Percentiles rank a stretch among this genome's conserved stretches.
phyloP scores from a whole-genome alignment of 2,329 filamentous ascomycete species.

The Fusarium metavorans region DNA sequence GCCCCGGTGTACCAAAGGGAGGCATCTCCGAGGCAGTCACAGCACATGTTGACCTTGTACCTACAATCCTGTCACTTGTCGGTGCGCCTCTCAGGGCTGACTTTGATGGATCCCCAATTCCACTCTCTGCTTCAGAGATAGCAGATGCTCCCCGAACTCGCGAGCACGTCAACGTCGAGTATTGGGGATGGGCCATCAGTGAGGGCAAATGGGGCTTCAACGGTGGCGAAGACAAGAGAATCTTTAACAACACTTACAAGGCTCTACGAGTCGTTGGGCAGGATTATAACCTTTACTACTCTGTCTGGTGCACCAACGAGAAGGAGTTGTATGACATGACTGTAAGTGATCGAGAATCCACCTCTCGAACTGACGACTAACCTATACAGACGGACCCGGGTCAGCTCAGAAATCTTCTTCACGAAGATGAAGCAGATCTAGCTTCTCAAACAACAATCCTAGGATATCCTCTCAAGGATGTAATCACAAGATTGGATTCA shows the following conservation, averaged over 20 bases:
- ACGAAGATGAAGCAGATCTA: conserved; percentile 18
- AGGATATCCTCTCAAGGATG: conserved; percentile 51
- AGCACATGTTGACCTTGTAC: conserved; percentile 66
- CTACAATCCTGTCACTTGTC: conserved; percentile 60
- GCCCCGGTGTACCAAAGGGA: conserved; percentile 58
- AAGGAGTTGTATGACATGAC: conserved; percentile 64
- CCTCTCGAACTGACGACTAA: neutral
- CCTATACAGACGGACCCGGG: conserved; percentile 59
- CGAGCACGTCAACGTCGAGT: conserved; percentile 48
- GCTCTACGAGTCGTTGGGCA: conserved; percentile 59
- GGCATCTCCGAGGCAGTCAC: conserved; percentile 54
- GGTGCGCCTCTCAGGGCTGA: conserved; percentile 53
- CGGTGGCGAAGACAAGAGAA: neutral
- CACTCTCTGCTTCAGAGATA: conserved; percentile 40
- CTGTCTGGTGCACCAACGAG: conserved; percentile 65
- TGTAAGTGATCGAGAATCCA: conserved; percentile 48
- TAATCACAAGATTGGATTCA: conserved; percentile 67
- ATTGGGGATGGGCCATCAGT: conserved; percentile 56
- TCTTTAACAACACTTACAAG: conserved; percentile 66
- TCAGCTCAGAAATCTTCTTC: conserved; percentile 53
- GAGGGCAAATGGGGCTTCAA: conserved; percentile 43
- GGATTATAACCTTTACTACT: conserved; percentile 66
- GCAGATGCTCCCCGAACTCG: neutral
- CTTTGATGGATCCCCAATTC: conserved; percentile 65
- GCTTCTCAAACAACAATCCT: conserved; percentile 40